phyloP scores from a whole-genome alignment of 1,139 yeast genomes.

The Tardiomyces depauwii region DNA sequence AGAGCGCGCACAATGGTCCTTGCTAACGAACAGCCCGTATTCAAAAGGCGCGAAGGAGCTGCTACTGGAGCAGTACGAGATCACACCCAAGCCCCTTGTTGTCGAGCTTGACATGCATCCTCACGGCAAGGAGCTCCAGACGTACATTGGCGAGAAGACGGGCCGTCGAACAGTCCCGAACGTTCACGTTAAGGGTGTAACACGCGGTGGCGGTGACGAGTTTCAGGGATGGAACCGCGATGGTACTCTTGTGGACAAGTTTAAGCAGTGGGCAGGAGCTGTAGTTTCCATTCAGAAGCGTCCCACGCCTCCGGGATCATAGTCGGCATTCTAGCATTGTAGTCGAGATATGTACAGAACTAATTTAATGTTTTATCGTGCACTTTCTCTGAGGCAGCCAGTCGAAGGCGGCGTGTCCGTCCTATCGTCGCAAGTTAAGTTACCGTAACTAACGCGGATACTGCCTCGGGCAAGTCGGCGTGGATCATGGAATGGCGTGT shows the following conservation, averaged over 20 bases:
- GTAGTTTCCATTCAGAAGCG: neutral
- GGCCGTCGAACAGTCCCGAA: slow-evolving; percentile 94
- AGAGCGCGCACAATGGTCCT: neutral
- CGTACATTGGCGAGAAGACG: slow-evolving; percentile 59
- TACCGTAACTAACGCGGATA: no score
- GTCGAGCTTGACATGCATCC: slow-evolving; percentile 78
- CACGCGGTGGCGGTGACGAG: slow-evolving; percentile 89
- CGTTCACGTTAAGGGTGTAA: slow-evolving; percentile 73
- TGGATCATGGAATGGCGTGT: no score
- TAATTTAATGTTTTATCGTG: no score
- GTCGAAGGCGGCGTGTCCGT: no score
- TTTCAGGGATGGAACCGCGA: slow-evolving; percentile 49
- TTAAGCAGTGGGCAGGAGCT: slow-evolving; percentile 52
- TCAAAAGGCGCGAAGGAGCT: slow-evolving; percentile 61
- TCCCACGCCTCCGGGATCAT: neutral
- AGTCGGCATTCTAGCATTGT: neutral
- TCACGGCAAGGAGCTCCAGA: slow-evolving; percentile 63
- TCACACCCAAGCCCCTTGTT: slow-evolving; percentile 59
- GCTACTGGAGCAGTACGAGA: slow-evolving; percentile 49
- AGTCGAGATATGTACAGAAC: no score
- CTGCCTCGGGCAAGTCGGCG: no score
- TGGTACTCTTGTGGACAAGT: slow-evolving; percentile 37
- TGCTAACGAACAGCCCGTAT: slow-evolving; percentile 36
- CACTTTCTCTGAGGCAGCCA: no score
- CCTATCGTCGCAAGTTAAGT: no score